These are phyloP conservation scores for Mortierella sp. DNA, from an alignment of 371 early-diverging fungal genomes.

Conservation along the genomic window DNA sequence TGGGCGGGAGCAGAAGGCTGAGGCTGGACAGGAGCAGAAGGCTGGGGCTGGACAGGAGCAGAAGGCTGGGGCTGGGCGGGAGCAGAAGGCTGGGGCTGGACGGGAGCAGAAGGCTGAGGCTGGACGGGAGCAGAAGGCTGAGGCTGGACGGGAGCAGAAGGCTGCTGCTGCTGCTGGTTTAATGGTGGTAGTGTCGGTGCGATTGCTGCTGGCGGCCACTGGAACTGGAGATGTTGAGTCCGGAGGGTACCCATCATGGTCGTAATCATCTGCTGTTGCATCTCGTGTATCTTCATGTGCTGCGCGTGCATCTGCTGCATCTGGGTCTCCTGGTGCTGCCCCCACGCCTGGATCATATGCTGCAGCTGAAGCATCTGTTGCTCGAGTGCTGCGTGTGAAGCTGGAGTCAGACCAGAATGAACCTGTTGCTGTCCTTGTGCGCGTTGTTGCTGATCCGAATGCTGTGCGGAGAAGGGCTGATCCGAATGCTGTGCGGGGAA, in stretches of 20 bases:
- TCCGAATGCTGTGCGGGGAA: too few relatives aligned
- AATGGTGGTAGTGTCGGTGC: neutral
- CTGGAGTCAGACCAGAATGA: neutral
- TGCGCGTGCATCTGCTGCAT: neutral
- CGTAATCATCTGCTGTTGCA: constrained; percentile 9
- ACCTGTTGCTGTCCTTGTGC: neutral
- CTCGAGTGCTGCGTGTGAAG: neutral
- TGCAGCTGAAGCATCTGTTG: neutral
- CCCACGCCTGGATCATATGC: neutral
- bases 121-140: too few relatives aligned
- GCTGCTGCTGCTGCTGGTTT: neutral
- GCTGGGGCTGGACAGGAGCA: too few relatives aligned
- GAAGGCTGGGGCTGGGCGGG: too few relatives aligned
- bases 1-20: too few relatives aligned
- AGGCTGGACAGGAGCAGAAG: too few relatives aligned
- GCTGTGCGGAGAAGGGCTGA: neutral
- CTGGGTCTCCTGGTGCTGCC: neutral
- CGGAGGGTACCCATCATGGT: constrained; percentile 5
- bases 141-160: neutral
- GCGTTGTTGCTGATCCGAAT: neutral
- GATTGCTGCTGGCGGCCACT: too few relatives aligned
- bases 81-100: too few relatives aligned
- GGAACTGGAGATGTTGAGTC: neutral
- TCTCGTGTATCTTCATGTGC: constrained; percentile 6
- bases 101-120: too few relatives aligned